Conservation (phyloP, 192 early-diverging fungal genomes). For the Podila horticola region DNA sequence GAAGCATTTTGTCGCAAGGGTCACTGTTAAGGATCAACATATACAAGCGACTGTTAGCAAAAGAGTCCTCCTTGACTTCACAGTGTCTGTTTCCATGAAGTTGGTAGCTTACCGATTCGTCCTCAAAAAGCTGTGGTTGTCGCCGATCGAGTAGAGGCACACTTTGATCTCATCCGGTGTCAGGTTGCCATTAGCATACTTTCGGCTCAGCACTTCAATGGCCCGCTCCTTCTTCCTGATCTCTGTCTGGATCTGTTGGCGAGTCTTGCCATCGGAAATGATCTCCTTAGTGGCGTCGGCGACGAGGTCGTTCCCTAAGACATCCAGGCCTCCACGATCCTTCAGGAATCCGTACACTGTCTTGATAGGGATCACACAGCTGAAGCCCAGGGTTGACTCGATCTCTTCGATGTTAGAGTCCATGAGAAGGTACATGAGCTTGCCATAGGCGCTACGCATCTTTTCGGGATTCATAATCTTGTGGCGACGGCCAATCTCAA, state of each 20-base stretch:
- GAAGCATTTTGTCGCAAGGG: conserved; percentile 93
- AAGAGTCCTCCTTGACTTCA: not conserved
- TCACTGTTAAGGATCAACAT: conserved; percentile 64
- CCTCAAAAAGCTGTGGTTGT: conserved; percentile 95
- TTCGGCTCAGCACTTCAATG: conserved; percentile 85
- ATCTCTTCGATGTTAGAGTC: conserved; percentile 79
- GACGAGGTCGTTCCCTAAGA: conserved; percentile 88
- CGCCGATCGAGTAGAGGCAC: conserved; percentile 97
- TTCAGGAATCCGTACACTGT: conserved; percentile 87
- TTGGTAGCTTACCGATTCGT: conserved; percentile 68
- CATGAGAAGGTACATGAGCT: conserved; percentile 92
- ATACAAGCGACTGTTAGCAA: not conserved
- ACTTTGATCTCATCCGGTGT: conserved; percentile 76
- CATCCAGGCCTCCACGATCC: conserved; percentile 65
- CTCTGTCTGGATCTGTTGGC: conserved; percentile 80
- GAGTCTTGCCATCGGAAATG: conserved; percentile 70
- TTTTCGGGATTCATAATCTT: conserved; percentile 97
- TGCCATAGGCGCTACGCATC: conserved; percentile 96
- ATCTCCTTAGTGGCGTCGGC: conserved; percentile 79
- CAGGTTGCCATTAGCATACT: conserved; percentile 72
- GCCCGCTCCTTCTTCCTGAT: conserved; percentile 92
- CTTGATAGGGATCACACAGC: conserved; percentile 85
- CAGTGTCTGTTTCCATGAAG: not conserved
- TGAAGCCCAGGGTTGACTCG: conserved; percentile 82
- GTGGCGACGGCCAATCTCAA: conserved; percentile 79